Percentiles rank a stretch among this genome's conserved stretches.
Evolutionary conservation across 164 flowering plant genomes (phyloP).

Genomic region (Annona cherimola): DNA sequence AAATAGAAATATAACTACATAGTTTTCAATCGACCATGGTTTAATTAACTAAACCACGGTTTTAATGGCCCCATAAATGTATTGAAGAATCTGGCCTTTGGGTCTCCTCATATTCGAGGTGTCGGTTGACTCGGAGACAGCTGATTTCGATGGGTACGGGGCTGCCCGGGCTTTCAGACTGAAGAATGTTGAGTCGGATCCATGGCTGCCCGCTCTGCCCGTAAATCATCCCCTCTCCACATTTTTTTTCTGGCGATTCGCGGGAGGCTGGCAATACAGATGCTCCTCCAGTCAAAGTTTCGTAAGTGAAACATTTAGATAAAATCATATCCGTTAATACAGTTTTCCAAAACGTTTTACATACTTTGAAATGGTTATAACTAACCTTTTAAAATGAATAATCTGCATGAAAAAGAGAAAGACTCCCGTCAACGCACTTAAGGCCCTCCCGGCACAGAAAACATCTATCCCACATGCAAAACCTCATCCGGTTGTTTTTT

Average conservation of each 20-base stretch:
- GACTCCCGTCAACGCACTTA: too few species aligned
- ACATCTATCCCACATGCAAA: too few species aligned
- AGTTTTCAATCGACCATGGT: background rate
- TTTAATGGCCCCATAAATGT: background rate
- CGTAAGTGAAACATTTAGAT: too few species aligned
- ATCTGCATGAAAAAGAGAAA: too few species aligned
- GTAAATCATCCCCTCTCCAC: background rate
- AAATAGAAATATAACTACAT: background rate
- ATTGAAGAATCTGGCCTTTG: slow-evolving; percentile 11
- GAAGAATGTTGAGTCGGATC: slow-evolving; percentile 5
- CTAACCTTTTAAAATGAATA: too few species aligned
- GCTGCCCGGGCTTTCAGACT: slow-evolving; percentile 5
- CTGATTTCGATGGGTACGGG: background rate
- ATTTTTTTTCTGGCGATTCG: background rate
- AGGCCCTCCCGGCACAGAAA: too few species aligned
- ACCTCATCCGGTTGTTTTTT: too few species aligned
- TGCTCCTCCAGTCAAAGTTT: too few species aligned
- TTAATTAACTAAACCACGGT: background rate
- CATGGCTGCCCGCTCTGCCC: slow-evolving; percentile 6
- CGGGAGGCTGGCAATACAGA: too few species aligned
- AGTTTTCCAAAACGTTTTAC: too few species aligned
- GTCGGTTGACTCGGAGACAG: slow-evolving; percentile 16
- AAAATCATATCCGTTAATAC: too few species aligned
- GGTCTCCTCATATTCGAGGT: slow-evolving; percentile 15
- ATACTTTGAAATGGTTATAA: too few species aligned